Evolutionary conservation across 2,329 filamentous ascomycete genomes (phyloP).

Genomic region (Cercospora brassicicola): DNA sequence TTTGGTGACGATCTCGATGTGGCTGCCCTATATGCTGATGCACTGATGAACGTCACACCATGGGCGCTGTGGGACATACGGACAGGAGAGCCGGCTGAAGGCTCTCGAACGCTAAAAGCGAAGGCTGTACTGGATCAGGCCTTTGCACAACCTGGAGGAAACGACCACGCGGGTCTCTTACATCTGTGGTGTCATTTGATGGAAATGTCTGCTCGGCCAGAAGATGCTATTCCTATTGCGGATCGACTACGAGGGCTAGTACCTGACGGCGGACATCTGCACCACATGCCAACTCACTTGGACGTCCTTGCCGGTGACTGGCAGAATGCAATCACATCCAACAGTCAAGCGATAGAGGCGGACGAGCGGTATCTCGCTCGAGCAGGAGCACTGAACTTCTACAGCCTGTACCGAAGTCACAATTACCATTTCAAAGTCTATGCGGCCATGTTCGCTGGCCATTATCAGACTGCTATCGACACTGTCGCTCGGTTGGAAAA

Average conservation of each 20-base stretch:
- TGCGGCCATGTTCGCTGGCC: slow-evolving; percentile 73
- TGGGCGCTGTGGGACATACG: slow-evolving; percentile 65
- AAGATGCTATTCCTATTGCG: slow-evolving; percentile 61
- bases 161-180: slow-evolving; percentile 66
- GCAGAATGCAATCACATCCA: slow-evolving; percentile 63
- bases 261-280: slow-evolving; percentile 68
- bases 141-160: slow-evolving; percentile 51
- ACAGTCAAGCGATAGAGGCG: slow-evolving; percentile 64
- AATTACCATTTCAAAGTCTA: slow-evolving; percentile 75
- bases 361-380: slow-evolving; percentile 65
- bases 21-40: slow-evolving; percentile 63
- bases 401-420: slow-evolving; percentile 73
- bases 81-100: slow-evolving; percentile 57
- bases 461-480: slow-evolving; percentile 62
- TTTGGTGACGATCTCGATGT: slow-evolving; percentile 63
- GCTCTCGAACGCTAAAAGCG: slow-evolving; percentile 59
- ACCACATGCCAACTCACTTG: slow-evolving; percentile 77
- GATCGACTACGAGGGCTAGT: slow-evolving; percentile 64
- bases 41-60: slow-evolving; percentile 65
- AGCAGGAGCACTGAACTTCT: slow-evolving; percentile 67
- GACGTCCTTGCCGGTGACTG: slow-evolving; percentile 75
- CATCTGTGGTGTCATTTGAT: slow-evolving; percentile 77
- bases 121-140: slow-evolving; percentile 61
- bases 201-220: slow-evolving; percentile 71
- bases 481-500: slow-evolving; percentile 61